Evolutionary conservation across 257 asterid genomes (phyloP), one percentile per base, ranked within the genome.

Genomic region (Voacanga thouarsii): DNA sequence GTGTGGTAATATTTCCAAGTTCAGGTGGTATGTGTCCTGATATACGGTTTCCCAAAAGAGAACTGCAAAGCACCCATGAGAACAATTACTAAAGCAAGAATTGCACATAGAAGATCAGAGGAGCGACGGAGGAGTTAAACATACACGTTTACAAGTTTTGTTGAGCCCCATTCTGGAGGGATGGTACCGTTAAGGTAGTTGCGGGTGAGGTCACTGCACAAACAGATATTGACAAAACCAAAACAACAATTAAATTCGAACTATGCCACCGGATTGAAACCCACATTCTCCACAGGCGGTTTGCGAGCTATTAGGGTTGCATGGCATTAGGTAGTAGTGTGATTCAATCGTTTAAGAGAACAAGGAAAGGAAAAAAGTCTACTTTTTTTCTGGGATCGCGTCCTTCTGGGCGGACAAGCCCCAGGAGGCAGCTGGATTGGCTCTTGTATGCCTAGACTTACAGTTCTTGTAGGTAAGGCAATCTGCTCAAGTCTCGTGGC

Each of bases 161-260:
- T 79, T 79, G 92, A 82, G 23, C 89, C 92, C 96, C 96, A 90
- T 86, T 87, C 88, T 47, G 45, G 72, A 65, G 96, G 96, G 65
- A 90, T 86, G 74, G 87, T 89, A 33, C 96, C 96, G 79, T 85
- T 86, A 55, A 90, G 92, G 80, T 87, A 89, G 86, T 90, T 90
- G 79, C 90, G 88, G 56, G 83, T 82, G 8, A 91, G 83, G 33
- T 91, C 94, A 74, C 97, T 89, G 85, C 24, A 59, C 28, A 59
- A n/a, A 79, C 37, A 55, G n/a, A 21, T 23, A 21, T 19, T 4
- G 14, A 61, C n/a, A 30, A 61, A 61, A 23, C 28, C n/a, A 23
- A 12, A 56, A 6, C 5, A 18, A 75, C 56, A 59, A 12, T 39
- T 6, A 55, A 75, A 23, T 3, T 6, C 6, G 44, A 30, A 37